Base-by-base conservation (phyloP, 495 filamentous ascomycete species). In the Oidiodendron maius region DNA sequence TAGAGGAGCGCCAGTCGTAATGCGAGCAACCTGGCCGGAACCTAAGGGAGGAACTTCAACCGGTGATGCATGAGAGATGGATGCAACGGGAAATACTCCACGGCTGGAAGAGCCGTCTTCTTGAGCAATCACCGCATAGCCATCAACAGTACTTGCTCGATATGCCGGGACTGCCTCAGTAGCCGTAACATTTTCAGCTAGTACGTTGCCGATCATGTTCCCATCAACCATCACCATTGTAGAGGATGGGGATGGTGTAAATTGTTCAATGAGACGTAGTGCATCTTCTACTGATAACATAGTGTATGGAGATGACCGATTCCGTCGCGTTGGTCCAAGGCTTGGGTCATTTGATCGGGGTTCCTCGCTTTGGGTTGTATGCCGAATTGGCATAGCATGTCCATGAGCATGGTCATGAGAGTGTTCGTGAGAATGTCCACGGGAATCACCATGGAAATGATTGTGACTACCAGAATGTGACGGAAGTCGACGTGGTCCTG, bases 81-180 rank as follows among this genome's bases (percentile, higher is more conserved):
- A 84, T 1, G 83, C 82, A 16, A 99, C 93, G 3, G 93, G 91
- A 56, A 91, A 97, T 0, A 81, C 67, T 0, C 89, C 89, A 52
- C 82, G 85, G 9, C 81, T 75, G 32, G 79, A 83, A n/a, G 15
- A 18, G 0, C 74, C 78, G 30, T 78, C 69, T 6, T 72, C 58
- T 9, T 77, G 66, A 6, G 79, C 81, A 28, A 81, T 69, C 15
- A 96, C 76, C 2, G 94, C 94, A 60, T 99, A 99, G 10, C 93
- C 93, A 61, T 99, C 93, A 2, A 99, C 94, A 48, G 96, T 99
- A 59, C 90, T 96, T 34, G 93, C 93, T 43, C 87, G 77, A 66
- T 88, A 99, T 4, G 94, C 93, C 3, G 93, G 93, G 0, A 97
- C 94, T 12, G 82, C 71, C 59, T 96, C 91, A 18, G 69, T 61